Evolutionary conservation across 1,139 yeast species (phyloP), one percentile per base, ranked within the genome.

Genomic region (Yamadazyma mexicana): DNA sequence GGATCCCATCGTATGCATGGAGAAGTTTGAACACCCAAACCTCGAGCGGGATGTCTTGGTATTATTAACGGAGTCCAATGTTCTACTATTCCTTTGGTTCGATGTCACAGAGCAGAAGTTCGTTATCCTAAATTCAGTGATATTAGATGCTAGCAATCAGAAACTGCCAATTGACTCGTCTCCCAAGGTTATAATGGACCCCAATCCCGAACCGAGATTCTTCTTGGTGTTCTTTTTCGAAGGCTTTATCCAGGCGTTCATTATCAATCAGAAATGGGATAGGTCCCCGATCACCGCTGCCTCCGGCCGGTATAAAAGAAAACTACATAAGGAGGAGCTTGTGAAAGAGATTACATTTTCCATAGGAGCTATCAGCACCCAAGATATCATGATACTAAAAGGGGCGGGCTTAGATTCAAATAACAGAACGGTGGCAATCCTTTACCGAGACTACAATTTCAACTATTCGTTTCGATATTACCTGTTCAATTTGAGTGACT

Each of bases 381-480:
- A 55, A 36, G 59, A 59, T 40, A 48, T 67, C 39, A 35, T 39
- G 25, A 36, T 45, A 5, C 33, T 48, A 2, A 27, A 27, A 8
- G 26, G 12, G 14, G 8, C n/a, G 11, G 31, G 5, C 8, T 32
- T 39, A 16, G 35, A 28, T 22, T 9, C 28, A 3, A 28, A 15
- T 9, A 16, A 16, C 7, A 15, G 20, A 28, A 35, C 54, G 9
- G 23, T 69, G 10, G 69, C 70, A 0, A 46, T 69, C 1, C 46
- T 69, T 12, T 69, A 67, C 45, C 52, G 74, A 25, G 75, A 69
- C 39, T 60, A 61, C 33, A 61, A 63, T 34, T 64, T 60, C 44
- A 54, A 56, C 31, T 61, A 55, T 38, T 62, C 68, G 3, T 42
- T 70, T 33, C 49, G 76, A 24, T 59, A 52, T 42, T 67, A 65